Base-by-base conservation (phyloP, 2,329 filamentous ascomycete species). In the Aaosphaeria pasadenensis region DNA sequence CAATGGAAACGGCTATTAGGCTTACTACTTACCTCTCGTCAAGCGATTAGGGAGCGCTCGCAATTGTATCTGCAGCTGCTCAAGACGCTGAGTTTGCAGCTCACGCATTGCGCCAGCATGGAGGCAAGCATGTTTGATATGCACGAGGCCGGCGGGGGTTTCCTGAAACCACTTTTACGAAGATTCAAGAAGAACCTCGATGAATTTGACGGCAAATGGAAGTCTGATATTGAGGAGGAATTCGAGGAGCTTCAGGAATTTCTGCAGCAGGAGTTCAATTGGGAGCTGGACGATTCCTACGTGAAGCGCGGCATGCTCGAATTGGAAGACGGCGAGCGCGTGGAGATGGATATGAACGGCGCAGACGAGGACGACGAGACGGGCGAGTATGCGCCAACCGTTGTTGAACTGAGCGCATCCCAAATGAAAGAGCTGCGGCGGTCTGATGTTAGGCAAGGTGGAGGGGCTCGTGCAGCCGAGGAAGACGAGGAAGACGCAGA, bases 41-140 rank as follows among this genome's bases (percentile, higher is more conserved):
- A 61, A 38, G 82, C 82, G 2, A 72, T 84, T 11, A 58, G 60
- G 45, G 71, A 77, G 24, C 69, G 75, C 2, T 68, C 78, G 30
- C 60, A 60, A 3, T 75, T 84, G 46, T 84, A 83, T 61, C 65
- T 75, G n/a, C 69, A 76, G 7, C 68, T 79, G 5, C 56, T 85
- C 24, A 68, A 66, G 29, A 64, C 77, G 1, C 57, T 86, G 36
- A 69, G 72, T 29, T 56, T 77, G 42, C 83, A 86, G 56, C 62
- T 86, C 5, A 63, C 73, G 52, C 77, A 82, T 47, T 81, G 77
- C 52, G 75, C 77, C 40, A 80, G 84, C 59, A 78, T 81, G 17
- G 82, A 85, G 47, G 79, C 79, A 0, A 81, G 81, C 0, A 66
- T 86, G 13, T 85, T 86, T 52, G 82, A 85, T 55, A 71, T 85